Evolutionary conservation across 495 filamentous ascomycete genomes (phyloP).

Genomic region (Platismatia glauca): DNA sequence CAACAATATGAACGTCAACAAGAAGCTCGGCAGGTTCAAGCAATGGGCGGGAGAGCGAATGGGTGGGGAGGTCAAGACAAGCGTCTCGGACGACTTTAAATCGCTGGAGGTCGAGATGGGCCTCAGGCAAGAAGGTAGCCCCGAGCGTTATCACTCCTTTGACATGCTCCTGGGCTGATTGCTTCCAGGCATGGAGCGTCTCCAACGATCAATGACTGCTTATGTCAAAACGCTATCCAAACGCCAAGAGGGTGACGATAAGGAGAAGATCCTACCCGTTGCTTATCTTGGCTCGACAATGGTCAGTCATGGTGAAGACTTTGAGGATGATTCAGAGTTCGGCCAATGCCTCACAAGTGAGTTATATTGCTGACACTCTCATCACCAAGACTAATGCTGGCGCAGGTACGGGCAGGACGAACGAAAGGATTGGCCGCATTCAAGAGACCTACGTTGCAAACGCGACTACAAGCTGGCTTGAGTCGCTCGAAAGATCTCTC

Average conservation of each 20-base stretch:
- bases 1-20: constrained; percentile 72
- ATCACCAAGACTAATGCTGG: neutral
- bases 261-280: constrained; percentile 75
- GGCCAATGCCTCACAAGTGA: constrained; percentile 77
- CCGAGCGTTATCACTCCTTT: neutral
- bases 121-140: constrained; percentile 77
- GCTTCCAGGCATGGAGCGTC: constrained; percentile 71
- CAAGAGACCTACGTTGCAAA: constrained; percentile 79
- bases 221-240: constrained; percentile 91
- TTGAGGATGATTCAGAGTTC: constrained; percentile 84
- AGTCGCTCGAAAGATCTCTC: constrained; percentile 79
- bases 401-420: constrained; percentile 67
- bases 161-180: constrained; percentile 9
- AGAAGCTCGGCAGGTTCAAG: constrained; percentile 92
- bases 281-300: constrained; percentile 78
- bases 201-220: constrained; percentile 78
- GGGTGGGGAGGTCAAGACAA: constrained; percentile 86
- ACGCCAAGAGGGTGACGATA: constrained; percentile 72
- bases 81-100: constrained; percentile 87
- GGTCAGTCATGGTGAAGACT: constrained; percentile 88
- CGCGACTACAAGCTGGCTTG: constrained; percentile 82
- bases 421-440: constrained; percentile 78
- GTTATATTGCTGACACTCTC: constrained; percentile 24
- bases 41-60: constrained; percentile 98
- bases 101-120: constrained; percentile 87